Percentiles rank a stretch among this genome's conserved stretches.
Conservation (phyloP, 495 filamentous ascomycete genomes). For the Annulohypoxylon nitens region DNA sequence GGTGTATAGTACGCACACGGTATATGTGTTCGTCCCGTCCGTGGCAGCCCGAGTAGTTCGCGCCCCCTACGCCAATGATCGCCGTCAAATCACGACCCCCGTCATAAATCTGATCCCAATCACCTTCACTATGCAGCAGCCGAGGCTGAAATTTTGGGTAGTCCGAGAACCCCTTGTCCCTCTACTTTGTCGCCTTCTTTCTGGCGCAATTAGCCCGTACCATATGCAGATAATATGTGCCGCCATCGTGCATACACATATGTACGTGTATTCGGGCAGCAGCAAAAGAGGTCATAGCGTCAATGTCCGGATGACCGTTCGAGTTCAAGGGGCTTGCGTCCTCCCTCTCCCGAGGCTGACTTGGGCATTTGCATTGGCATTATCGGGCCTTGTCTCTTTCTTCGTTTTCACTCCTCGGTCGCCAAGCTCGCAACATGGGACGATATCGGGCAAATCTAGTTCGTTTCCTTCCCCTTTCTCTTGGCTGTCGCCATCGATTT, state of each 20-base stretch:
- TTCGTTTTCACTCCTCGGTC: constrained; percentile 2
- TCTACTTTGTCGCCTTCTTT: background rate
- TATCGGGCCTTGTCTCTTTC: constrained; percentile 1
- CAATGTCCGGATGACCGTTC: constrained; percentile 29
- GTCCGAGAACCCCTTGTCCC: background rate
- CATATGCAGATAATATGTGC: constrained; percentile 17
- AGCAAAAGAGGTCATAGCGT: background rate
- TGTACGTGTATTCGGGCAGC: constrained; percentile 13
- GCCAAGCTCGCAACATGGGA: background rate
- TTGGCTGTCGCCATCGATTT: background rate
- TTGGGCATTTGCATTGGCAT: background rate
- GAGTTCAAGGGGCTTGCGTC: background rate
- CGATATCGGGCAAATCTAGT: background rate
- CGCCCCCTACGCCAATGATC: background rate
- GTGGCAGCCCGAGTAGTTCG: background rate
- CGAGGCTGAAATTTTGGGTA: background rate
- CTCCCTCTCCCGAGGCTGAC: constrained; percentile 21
- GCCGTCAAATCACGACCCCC: background rate
- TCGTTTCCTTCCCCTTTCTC: background rate
- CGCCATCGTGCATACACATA: constrained; percentile 33
- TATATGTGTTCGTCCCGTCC: background rate
- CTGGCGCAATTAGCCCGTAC: background rate
- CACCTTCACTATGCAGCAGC: background rate
- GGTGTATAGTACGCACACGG: background rate
- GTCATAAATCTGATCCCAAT: background rate